A percentile compares a stretch with the other conserved stretches of the same genome.
phyloP scores from a whole-genome alignment of 1,284 basidiomycete genomes.

The Schizophyllum amplum region DNA sequence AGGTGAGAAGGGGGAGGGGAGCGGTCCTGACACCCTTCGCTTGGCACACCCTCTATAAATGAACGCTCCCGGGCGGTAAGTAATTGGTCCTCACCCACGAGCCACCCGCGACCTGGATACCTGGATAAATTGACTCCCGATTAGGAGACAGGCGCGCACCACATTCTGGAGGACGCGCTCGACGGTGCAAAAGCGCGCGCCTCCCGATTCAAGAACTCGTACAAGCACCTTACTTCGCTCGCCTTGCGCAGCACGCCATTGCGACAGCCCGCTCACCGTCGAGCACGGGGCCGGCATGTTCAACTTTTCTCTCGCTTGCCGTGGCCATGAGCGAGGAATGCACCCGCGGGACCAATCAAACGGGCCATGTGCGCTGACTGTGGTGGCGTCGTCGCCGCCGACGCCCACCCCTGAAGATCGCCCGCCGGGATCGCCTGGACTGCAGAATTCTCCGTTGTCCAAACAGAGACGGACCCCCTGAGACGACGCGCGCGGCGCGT shows the following conservation, averaged over 20 bases:
- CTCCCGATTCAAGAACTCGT: no score
- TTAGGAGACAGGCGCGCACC: background rate
- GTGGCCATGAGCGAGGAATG: background rate
- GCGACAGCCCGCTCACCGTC: no score
- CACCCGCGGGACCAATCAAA: background rate
- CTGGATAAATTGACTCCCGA: background rate
- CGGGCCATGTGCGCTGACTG: no score
- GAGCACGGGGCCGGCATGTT: background rate
- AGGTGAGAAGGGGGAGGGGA: constrained; percentile 1
- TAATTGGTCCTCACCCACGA: background rate
- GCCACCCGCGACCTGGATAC: background rate
- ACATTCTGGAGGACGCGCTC: no score
- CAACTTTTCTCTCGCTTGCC: background rate
- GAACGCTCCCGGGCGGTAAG: background rate
- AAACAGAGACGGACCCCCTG: background rate
- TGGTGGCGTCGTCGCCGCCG: no score
- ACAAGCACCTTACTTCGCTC: no score
- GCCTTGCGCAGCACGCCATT: no score
- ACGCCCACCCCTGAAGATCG: background rate
- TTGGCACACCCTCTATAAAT: background rate
- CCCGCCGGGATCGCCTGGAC: no score
- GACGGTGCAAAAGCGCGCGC: no score
- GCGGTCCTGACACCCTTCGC: background rate
- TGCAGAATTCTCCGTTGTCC: no score
- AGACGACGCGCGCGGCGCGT: no score